Base-by-base conservation (phyloP, 169 alveolate genomes). In the Besnoitia besnoiti region DNA sequence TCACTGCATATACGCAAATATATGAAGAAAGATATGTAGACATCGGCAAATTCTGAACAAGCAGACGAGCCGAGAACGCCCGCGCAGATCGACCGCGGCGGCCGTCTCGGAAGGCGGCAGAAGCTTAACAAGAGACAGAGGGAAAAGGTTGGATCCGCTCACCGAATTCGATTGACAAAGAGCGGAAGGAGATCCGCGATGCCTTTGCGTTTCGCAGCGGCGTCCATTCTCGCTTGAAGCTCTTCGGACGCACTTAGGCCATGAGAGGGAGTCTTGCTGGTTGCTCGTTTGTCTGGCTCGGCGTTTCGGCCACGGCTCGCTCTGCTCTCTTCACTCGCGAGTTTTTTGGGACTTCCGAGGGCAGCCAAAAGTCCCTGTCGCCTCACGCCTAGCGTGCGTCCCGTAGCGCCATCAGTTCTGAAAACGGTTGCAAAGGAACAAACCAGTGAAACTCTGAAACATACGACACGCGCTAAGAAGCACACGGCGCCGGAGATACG, bases 91-190 rank as follows among this genome's bases (percentile, higher is more conserved):
- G n/a, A n/a, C n/a, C n/a, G n/a, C n/a, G n/a, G n/a, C n/a, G n/a
- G n/a, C n/a, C n/a, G n/a, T n/a, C n/a, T n/a, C n/a, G n/a, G n/a
- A n/a, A n/a, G n/a, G n/a, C n/a, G n/a, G n/a, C n/a, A n/a, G n/a
- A n/a, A n/a, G n/a, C n/a, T n/a, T n/a, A n/a, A n/a, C n/a, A n/a
- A n/a, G n/a, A n/a, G n/a, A n/a, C n/a, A n/a, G n/a, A n/a, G n/a
- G n/a, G n/a, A n/a, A n/a, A n/a, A n/a, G n/a, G n/a, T n/a, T n/a
- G n/a, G n/a, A 55, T 1, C 12, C 10, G 21, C 82, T 67, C 14
- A 87, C 92, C 92, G 42, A 19, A 87, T 75, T 33, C 93, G 61
- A 42, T 90, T 90, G 42, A 90, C 30, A n/a, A 90, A 46, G 50
- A 90, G 59, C 5, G 93, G 93, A 8, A 90, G 89, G 51, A 90